These are phyloP conservation scores for Physcomitrium patens DNA, from an alignment of 225 moss, liverwort and hornwort genomes.

Conservation along the genomic window DNA sequence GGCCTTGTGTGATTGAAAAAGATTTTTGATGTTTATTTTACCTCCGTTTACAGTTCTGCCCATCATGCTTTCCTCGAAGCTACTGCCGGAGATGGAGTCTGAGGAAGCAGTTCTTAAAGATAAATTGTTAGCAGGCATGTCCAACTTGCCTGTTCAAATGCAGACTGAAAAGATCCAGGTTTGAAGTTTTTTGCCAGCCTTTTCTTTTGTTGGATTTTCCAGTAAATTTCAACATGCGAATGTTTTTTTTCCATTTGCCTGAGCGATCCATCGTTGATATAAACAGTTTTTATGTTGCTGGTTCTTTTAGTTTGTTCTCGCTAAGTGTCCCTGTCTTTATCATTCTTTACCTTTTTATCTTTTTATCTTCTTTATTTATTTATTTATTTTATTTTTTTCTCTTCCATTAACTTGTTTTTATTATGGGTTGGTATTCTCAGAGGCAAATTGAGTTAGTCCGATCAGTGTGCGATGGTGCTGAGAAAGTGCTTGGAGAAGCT, in stretches of 20 bases:
- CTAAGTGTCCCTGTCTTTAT: neutral
- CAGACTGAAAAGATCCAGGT: slow-evolving; percentile 93
- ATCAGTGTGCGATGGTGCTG: slow-evolving; percentile 84
- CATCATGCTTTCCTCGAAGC: slow-evolving; percentile 96
- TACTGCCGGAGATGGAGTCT: slow-evolving; percentile 96
- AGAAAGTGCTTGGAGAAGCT: slow-evolving; percentile 88
- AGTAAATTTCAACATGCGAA: neutral
- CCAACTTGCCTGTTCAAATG: slow-evolving; percentile 66
- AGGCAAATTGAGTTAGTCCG: slow-evolving; percentile 92
- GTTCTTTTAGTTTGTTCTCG: slow-evolving; percentile 2
- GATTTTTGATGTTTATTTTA: slow-evolving; percentile 29
- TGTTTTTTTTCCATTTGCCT: neutral
- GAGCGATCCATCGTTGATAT: neutral
- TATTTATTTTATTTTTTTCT: too few species aligned
- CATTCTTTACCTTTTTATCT: too few species aligned
- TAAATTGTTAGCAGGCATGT: slow-evolving; percentile 67
- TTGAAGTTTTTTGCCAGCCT: neutral
- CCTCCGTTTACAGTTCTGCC: slow-evolving; percentile 72
- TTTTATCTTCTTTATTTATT: too few species aligned
- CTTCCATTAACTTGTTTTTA: slow-evolving; percentile 6
- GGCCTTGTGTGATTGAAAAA: neutral
- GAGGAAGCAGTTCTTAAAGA: slow-evolving; percentile 82
- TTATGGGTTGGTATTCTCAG: slow-evolving; percentile 53
- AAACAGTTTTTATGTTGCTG: slow-evolving; percentile 6
- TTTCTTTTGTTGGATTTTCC: neutral